phyloP scores from a whole-genome alignment of 1,284 basidiomycete genomes.

The Kwoniella shivajii region DNA sequence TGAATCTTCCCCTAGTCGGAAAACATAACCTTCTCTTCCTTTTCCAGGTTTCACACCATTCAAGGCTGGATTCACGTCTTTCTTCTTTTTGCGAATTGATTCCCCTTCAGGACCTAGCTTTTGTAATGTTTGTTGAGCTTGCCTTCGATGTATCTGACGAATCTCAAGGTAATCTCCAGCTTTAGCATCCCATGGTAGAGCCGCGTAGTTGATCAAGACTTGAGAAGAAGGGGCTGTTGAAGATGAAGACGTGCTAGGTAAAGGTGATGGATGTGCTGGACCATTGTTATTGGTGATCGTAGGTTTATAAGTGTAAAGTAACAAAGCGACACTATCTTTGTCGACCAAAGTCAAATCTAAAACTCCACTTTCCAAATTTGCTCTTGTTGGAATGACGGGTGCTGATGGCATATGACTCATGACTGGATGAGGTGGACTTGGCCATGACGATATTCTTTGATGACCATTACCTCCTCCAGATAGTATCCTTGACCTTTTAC shows the following conservation, averaged over 20 bases:
- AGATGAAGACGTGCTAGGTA: slow-evolving; percentile 23
- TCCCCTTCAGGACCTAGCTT: slow-evolving; percentile 9
- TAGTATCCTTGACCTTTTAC: slow-evolving; percentile 14
- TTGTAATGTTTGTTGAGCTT: neutral
- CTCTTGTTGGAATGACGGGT: slow-evolving; percentile 23
- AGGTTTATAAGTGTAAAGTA: slow-evolving; percentile 46
- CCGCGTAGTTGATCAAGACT: slow-evolving; percentile 37
- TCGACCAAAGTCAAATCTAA: slow-evolving; percentile 14
- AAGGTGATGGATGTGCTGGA: slow-evolving; percentile 30
- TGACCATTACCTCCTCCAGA: slow-evolving; percentile 17
- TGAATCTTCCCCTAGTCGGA: slow-evolving; percentile 41
- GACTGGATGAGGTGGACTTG: slow-evolving; percentile 28
- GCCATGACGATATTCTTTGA: slow-evolving; percentile 28
- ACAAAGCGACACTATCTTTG: slow-evolving; percentile 18
- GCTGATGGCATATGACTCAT: slow-evolving; percentile 25
- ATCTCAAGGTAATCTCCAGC: slow-evolving; percentile 49
- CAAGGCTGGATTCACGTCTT: slow-evolving; percentile 27
- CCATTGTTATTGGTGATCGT: neutral
- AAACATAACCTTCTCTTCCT: slow-evolving; percentile 48
- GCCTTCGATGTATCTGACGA: slow-evolving; percentile 26
- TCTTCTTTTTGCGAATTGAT: slow-evolving; percentile 10
- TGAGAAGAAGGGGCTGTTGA: slow-evolving; percentile 14
- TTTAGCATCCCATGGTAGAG: slow-evolving; percentile 40
- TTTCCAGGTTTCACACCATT: slow-evolving; percentile 35
- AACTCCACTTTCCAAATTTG: slow-evolving; percentile 20